Conservation (phyloP, 1,284 basidiomycete genomes). For the Coniferiporia weirii region DNA sequence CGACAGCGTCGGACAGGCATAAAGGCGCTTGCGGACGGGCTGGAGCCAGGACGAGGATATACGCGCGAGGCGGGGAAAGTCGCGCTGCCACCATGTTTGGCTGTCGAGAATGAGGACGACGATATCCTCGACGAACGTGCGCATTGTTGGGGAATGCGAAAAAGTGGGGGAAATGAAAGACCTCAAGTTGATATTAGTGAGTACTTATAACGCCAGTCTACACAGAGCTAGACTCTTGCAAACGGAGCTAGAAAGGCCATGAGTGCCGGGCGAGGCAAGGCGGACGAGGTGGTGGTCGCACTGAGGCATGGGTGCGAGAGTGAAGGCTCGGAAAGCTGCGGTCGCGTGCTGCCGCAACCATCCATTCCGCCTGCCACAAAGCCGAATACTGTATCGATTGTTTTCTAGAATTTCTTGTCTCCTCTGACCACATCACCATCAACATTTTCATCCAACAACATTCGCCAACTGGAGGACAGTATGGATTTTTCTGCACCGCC, state of each 20-base stretch:
- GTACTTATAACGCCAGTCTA: too few relatives aligned
- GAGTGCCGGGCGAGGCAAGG: not conserved
- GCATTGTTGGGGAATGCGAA: conserved; percentile 1
- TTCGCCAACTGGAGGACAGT: not conserved
- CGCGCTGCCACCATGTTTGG: conserved; percentile 48
- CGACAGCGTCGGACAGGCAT: conserved; percentile 36
- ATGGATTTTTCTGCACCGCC: too few relatives aligned
- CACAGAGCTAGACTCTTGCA: not conserved
- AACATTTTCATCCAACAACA: too few relatives aligned
- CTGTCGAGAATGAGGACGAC: conserved; percentile 47
- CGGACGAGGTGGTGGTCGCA: too few relatives aligned
- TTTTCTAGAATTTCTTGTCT: too few relatives aligned
- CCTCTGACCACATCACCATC: too few relatives aligned
- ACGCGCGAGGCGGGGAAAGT: conserved; percentile 41
- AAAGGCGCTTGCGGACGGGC: conserved; percentile 41
- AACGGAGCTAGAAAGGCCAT: too few relatives aligned
- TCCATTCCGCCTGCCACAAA: too few relatives aligned
- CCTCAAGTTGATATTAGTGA: not conserved
- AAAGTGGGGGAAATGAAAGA: not conserved
- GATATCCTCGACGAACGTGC: conserved; percentile 43
- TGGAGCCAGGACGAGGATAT: conserved; percentile 44
- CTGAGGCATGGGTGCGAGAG: too few relatives aligned
- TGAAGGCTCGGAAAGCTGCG: too few relatives aligned
- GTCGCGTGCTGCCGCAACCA: too few relatives aligned
- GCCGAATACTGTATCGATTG: too few relatives aligned